Percentiles rank a stretch among this genome's conserved stretches.
Conservation (phyloP, 306 rosid species). For the Dalbergia cultrata region DNA sequence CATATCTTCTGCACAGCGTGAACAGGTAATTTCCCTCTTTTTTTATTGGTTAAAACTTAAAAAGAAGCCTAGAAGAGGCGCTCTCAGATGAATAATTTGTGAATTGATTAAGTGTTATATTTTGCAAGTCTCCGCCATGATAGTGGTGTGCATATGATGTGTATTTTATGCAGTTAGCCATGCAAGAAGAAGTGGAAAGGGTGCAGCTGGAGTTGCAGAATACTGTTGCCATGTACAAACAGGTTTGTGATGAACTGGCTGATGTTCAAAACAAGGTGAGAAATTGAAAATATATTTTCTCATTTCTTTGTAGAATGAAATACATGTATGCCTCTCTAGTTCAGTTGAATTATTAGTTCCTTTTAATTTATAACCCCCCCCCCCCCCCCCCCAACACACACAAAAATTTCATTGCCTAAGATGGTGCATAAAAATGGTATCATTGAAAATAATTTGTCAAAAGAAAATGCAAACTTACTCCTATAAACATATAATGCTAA, state of each 20-base stretch:
- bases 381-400: too few species aligned
- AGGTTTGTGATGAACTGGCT: slow-evolving; percentile 80
- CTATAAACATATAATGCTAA: slow-evolving; percentile 10
- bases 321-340: slow-evolving; percentile 10
- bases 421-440: slow-evolving; percentile 9
- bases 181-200: slow-evolving; percentile 68
- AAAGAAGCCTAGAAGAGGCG: background rate
- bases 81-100: slow-evolving; percentile 4
- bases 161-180: slow-evolving; percentile 56
- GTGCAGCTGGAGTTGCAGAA: slow-evolving; percentile 80
- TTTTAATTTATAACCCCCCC: background rate
- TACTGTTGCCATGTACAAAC: slow-evolving; percentile 78
- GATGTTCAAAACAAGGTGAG: slow-evolving; percentile 81
- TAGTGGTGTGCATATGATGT: slow-evolving; percentile 36
- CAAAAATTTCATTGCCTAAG: slow-evolving; percentile 29
- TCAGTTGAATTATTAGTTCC: background rate
- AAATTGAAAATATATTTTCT: slow-evolving; percentile 42
- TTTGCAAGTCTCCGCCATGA: slow-evolving; percentile 9
- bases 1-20: slow-evolving; percentile 56
- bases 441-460: background rate
- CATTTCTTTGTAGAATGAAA: slow-evolving; percentile 34
- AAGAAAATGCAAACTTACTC: background rate
- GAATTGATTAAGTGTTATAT: background rate
- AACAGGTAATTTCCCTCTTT: slow-evolving; percentile 56
- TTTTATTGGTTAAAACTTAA: slow-evolving; percentile 23